Conservation (phyloP, 768 basidiomycete genomes). For the Hysterangium stoloniferum region DNA sequence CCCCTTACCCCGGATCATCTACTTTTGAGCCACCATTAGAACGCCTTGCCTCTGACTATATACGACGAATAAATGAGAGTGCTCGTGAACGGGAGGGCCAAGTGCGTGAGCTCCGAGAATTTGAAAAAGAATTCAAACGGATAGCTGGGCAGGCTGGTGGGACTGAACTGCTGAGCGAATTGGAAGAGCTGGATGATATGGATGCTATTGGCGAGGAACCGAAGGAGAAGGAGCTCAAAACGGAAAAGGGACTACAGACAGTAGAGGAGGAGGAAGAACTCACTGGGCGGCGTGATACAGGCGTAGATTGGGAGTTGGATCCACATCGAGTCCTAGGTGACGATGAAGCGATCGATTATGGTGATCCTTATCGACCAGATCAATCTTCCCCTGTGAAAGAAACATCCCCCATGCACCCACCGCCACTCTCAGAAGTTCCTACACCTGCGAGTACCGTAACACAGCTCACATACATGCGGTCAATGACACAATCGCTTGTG, state of each 20-base stretch:
- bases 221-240: slow-evolving; percentile 15
- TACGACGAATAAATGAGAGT: slow-evolving; percentile 68
- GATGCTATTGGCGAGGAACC: slow-evolving; percentile 39
- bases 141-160: slow-evolving; percentile 75
- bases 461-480: slow-evolving; percentile 63
- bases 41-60: slow-evolving; percentile 63
- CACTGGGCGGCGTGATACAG: neutral
- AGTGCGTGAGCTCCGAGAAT: slow-evolving; percentile 68
- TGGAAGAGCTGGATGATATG: slow-evolving; percentile 53
- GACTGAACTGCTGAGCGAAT: slow-evolving; percentile 56
- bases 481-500: slow-evolving; percentile 66
- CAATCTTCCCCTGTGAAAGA: slow-evolving; percentile 47
- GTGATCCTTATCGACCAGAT: slow-evolving; percentile 30
- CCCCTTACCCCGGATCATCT: slow-evolving; percentile 21
- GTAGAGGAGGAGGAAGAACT: slow-evolving; percentile 24
- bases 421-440: slow-evolving; percentile 38
- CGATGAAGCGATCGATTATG: slow-evolving; percentile 39
- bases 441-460: slow-evolving; percentile 55
- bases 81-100: slow-evolving; percentile 74
- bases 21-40: slow-evolving; percentile 40
- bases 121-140: slow-evolving; percentile 71
- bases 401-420: slow-evolving; percentile 43
- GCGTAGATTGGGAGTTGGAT: slow-evolving; percentile 53
- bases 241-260: slow-evolving; percentile 19
- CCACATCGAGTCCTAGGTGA: slow-evolving; percentile 37